phyloP scores from a whole-genome alignment of 768 basidiomycete species.

The Termitomyces sp. region DNA sequence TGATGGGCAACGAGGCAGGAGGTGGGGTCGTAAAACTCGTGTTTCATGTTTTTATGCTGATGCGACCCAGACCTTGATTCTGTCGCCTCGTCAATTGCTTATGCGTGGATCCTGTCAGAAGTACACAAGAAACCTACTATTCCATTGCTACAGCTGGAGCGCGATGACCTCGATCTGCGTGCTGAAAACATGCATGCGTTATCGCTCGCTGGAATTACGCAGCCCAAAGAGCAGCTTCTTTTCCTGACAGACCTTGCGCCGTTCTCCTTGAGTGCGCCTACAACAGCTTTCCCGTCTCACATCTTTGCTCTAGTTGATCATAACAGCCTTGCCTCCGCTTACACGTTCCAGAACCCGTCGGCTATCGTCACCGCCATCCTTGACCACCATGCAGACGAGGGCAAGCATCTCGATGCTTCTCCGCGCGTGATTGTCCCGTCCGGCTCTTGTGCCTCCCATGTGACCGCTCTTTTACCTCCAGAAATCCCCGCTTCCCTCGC shows the following conservation, averaged over 20 bases:
- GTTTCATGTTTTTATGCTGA: neutral
- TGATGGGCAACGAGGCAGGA: slow-evolving; percentile 96
- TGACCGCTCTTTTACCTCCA: slow-evolving; percentile 28
- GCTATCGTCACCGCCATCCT: slow-evolving; percentile 61
- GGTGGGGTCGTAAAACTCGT: slow-evolving; percentile 40
- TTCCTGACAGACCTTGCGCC: slow-evolving; percentile 61
- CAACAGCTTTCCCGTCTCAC: slow-evolving; percentile 40
- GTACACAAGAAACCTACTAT: slow-evolving; percentile 52
- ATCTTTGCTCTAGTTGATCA: slow-evolving; percentile 88
- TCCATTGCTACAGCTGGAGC: slow-evolving; percentile 66
- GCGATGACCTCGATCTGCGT: slow-evolving; percentile 66
- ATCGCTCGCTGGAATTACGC: slow-evolving; percentile 45
- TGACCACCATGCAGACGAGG: slow-evolving; percentile 92
- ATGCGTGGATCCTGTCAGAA: slow-evolving; percentile 67
- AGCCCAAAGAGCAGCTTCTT: slow-evolving; percentile 51
- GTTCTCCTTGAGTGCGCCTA: slow-evolving; percentile 10
- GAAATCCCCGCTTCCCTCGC: slow-evolving; percentile 60
- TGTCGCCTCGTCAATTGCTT: slow-evolving; percentile 80
- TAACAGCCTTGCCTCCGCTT: slow-evolving; percentile 56
- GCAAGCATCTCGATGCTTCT: slow-evolving; percentile 59
- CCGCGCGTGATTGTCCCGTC: slow-evolving; percentile 63
- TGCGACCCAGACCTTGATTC: slow-evolving; percentile 75
- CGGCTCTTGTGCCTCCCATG: slow-evolving; percentile 76
- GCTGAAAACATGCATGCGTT: slow-evolving; percentile 85
- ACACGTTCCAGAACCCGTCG: slow-evolving; percentile 30